A percentile compares a stretch with the other conserved stretches of the same genome.
Evolutionary conservation across 2,329 filamentous ascomycete genomes (phyloP).

Genomic region (Pseudocercospora musae): DNA sequence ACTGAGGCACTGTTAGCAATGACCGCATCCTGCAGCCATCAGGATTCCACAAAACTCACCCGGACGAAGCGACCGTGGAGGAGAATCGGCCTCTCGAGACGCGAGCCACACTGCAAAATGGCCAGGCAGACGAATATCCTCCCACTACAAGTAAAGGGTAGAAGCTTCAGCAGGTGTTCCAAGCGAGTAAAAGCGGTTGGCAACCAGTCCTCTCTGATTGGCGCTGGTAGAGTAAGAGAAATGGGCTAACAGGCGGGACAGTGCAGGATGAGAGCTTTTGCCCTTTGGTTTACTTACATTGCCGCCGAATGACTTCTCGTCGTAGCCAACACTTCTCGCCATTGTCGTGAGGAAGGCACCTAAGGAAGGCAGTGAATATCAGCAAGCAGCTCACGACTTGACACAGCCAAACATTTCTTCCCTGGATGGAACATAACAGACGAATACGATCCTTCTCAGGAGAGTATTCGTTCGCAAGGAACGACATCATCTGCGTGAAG

Average conservation of each 20-base stretch:
- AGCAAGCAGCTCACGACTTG: neutral
- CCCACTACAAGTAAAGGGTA: neutral
- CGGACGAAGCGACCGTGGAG: constrained; percentile 37
- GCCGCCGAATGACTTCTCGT: neutral
- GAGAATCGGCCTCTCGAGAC: constrained; percentile 39
- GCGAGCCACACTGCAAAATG: constrained; percentile 40
- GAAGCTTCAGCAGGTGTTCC: neutral
- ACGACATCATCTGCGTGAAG: constrained; percentile 10
- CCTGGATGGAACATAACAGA: constrained; percentile 19
- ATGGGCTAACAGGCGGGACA: too few relatives aligned
- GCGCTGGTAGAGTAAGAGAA: too few relatives aligned
- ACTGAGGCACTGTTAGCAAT: neutral
- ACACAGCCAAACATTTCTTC: neutral
- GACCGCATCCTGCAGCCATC: neutral
- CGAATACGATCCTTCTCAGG: neutral
- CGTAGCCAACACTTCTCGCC: neutral
- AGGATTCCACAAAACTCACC: constrained; percentile 4
- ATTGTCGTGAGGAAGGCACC: constrained; percentile 7
- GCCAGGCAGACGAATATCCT: constrained; percentile 25
- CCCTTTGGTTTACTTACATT: too few relatives aligned
- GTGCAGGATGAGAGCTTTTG: too few relatives aligned
- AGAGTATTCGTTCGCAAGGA: neutral
- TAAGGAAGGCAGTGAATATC: neutral
- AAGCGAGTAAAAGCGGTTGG: neutral
- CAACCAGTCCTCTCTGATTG: too few relatives aligned